Base-by-base conservation (phyloP, 75 land plant species). In the Cupressus sempervirens region DNA sequence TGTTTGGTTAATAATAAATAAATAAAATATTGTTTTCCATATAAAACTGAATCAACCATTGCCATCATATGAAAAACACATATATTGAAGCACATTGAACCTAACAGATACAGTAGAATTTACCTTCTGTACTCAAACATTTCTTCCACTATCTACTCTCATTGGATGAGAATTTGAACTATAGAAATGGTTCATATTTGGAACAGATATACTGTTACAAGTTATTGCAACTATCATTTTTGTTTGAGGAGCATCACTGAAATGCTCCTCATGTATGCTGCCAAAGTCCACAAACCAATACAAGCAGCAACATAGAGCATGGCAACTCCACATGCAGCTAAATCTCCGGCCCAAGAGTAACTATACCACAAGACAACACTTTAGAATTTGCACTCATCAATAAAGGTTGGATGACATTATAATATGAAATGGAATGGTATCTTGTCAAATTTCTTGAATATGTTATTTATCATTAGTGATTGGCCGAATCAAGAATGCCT, bases 251-350 rank as follows among this genome's bases (percentile, higher is more conserved):
- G 74, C 35, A 72, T 32, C 32, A 23, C 35, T 30, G 74, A 72
- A 72, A 72, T 72, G 74, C 12, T 72, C 12, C 32, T 72, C 74
- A 72, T 72, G 74, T 72, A 72, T 30, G 74, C 74, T 72, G 74
- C 74, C 15, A 72, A 23, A 32, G 74, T 30, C 74, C 74, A 72
- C 35, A 72, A 32, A 72, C 74, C 74, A 72, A 72, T 72, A 72
- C 35, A 72, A 72, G 74, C 74, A 72, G 74, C 36, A 72, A 72
- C 74, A 72, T 72, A 72, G 3, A 72, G 74, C 74, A 72, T 72
- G 74, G 74, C 74, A 72, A 72, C 35, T 32, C 74, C 74, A 72
- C 35, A 72, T 72, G 74, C 74, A 72, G 74, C 74, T 32, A 72
- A 9, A 32, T 32, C 36, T 0, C 35, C 74, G 12, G 74, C 74